Percentiles rank a stretch among this genome's conserved stretches.
Conservation (phyloP, 495 filamentous ascomycete genomes). For the Hyaloscypha hepaticicola region DNA sequence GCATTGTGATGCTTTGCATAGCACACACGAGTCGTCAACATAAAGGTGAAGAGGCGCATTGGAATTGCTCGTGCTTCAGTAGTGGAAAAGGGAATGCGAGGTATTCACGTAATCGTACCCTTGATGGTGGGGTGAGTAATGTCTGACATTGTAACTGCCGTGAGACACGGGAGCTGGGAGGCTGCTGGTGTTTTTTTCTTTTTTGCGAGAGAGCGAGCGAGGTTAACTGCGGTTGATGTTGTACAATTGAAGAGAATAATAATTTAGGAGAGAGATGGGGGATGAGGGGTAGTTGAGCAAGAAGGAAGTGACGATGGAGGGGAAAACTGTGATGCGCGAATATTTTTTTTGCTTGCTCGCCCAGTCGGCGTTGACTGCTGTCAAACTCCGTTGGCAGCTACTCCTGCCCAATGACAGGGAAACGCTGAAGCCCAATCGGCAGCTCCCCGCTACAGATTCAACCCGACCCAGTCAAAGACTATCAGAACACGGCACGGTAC, state of each 20-base stretch:
- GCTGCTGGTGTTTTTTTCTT: neutral
- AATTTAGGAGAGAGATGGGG: neutral
- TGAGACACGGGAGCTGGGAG: neutral
- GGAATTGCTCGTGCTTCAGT: neutral
- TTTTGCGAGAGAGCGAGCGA: conserved; percentile 1
- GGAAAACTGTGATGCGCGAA: neutral
- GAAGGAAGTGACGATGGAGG: conserved; percentile 25
- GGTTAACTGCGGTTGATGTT: conserved; percentile 1
- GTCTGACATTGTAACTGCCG: conserved; percentile 41
- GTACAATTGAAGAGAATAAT: neutral
- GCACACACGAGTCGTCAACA: neutral
- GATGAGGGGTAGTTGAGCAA: conserved; percentile 11
- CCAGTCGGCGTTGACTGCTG: neutral
- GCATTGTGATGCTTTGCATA: neutral
- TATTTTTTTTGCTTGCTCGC: neutral
- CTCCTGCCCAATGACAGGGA: neutral
- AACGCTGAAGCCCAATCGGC: neutral
- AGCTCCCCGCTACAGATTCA: neutral
- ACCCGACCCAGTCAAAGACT: too few species aligned
- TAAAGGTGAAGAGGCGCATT: neutral
- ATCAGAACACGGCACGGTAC: too few species aligned
- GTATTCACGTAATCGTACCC: conserved; percentile 40
- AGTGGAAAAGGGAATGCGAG: neutral
- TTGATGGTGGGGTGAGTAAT: conserved; percentile 62
- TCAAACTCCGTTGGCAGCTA: neutral